Percentiles rank a stretch among this genome's conserved stretches.
Conservation (phyloP, 257 asterid species). For the Nicotiana tomentosiformis region DNA sequence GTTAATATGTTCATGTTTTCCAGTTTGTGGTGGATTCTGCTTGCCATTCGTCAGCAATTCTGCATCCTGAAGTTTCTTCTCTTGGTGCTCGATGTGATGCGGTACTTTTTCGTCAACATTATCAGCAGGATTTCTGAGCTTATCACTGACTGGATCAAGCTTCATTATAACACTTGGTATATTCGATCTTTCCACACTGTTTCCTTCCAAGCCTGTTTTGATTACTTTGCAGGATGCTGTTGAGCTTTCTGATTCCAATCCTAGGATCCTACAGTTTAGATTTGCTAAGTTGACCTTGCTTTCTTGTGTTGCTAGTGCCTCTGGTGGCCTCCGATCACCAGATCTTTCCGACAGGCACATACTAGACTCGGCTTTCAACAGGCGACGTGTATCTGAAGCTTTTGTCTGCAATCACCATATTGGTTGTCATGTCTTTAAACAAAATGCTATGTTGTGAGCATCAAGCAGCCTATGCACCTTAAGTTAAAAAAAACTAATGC, state of each 20-base stretch:
- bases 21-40: conserved; percentile 26
- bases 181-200: conserved; percentile 18
- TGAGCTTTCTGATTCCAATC: conserved; percentile 27
- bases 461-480: conserved; percentile 14
- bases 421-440: neutral
- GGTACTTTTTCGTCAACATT: conserved; percentile 21
- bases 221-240: conserved; percentile 26
- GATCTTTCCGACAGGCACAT: conserved; percentile 31
- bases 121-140: conserved; percentile 5
- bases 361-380: conserved; percentile 30
- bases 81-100: conserved; percentile 18
- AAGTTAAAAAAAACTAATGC: conserved; percentile 9
- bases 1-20: conserved; percentile 17
- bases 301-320: conserved; percentile 24
- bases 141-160: conserved; percentile 16
- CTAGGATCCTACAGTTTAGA: conserved; percentile 21
- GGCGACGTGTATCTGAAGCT: conserved; percentile 30
- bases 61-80: conserved; percentile 21
- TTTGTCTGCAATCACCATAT: conserved; percentile 56
- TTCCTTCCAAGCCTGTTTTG: conserved; percentile 24
- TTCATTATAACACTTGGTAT: conserved; percentile 23
- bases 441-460: neutral
- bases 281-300: conserved; percentile 17
- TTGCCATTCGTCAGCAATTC: conserved; percentile 31
- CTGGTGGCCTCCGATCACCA: conserved; percentile 30